Base-by-base conservation (phyloP, 345 rosid species). In the Aegle marmelos region DNA sequence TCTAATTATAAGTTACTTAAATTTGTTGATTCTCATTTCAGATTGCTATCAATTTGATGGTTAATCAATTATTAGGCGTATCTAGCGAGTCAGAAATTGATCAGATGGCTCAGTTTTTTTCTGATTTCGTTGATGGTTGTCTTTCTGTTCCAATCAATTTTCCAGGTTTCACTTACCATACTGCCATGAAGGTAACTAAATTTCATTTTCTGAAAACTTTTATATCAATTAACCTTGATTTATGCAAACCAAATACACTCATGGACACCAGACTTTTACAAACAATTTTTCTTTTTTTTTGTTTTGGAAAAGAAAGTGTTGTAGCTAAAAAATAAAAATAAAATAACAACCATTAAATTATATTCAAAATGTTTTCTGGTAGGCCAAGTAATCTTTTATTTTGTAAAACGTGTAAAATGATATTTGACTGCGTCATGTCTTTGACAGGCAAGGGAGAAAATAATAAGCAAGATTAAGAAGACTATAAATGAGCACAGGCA, bases 41-140 rank as follows among this genome's bases (percentile, higher is more conserved):
- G 98, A 87, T 90, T 27, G 98, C 97, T 16, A 92, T 94, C 37
- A 90, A 90, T 83, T 89, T 91, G 9, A 92, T 94, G 97, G 93
- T 92, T 48, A 90, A 94, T 68, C 97, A 92, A 80, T 85, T 94
- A 59, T 81, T 94, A 11, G 94, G 94, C 27, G 88, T 86, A 72
- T 87, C 90, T 5, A 88, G 83, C 17, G 90, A 88, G 70, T 81
- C 85, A 28, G 96, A 92, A 82, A 87, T 94, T 27, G 82, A 92
- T 73, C 89, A 91, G 86, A 92, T 94, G 92, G 88, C 97, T 84
- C 79, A 37, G 30, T 84, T 89, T 48, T 92, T 94, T 87, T 94
- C 97, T 9, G 87, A 91, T 72, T 94, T 94, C 37, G 97, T 89
- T 7, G 98, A 94, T 75, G 98, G 98, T 8, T 92, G 98, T 78